These are phyloP conservation scores for Erysimum cheiranthoides DNA, from an alignment of 345 rosid genomes.

Conservation along the genomic window DNA sequence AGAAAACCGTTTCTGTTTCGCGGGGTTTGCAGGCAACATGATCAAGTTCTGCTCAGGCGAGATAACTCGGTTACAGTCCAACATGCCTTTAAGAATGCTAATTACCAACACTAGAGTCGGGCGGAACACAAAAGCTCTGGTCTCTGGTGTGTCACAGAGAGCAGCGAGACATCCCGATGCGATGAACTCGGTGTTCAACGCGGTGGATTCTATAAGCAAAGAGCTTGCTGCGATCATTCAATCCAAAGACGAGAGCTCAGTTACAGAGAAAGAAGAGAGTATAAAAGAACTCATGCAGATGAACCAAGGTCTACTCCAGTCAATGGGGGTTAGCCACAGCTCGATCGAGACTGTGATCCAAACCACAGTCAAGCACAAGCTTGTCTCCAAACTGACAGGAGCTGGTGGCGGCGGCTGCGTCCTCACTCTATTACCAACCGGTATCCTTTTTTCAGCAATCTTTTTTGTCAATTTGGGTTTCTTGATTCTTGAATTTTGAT, in stretches of 20 bases:
- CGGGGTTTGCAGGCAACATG: conserved; percentile 71
- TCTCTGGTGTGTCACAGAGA: conserved; percentile 89
- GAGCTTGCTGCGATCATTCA: conserved; percentile 67
- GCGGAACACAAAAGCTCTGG: conserved; percentile 89
- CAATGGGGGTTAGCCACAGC: conserved; percentile 92
- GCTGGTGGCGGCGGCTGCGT: conserved; percentile 99
- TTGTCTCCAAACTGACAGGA: conserved; percentile 89
- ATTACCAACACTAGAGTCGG: conserved; percentile 91
- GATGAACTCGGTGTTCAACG: conserved; percentile 74
- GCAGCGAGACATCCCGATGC: conserved; percentile 66
- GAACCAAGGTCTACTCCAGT: conserved; percentile 90
- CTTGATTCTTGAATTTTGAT: conserved; percentile 11
- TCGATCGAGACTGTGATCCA: conserved; percentile 79
- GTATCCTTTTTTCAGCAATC: conserved; percentile 60
- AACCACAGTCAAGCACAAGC: conserved; percentile 76
- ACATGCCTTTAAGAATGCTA: conserved; percentile 76
- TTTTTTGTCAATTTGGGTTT: neutral
- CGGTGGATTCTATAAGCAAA: conserved; percentile 81
- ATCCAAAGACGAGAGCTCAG: conserved; percentile 54
- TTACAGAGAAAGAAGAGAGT: conserved; percentile 68
- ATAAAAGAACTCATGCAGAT: conserved; percentile 87
- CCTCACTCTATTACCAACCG: conserved; percentile 77
- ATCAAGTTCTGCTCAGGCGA: conserved; percentile 81
- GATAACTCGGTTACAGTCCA: conserved; percentile 64
- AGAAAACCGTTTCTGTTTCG: conserved; percentile 6